Base-by-base conservation (phyloP, 2,329 filamentous ascomycete genomes). In the Westerdykella ornata region DNA sequence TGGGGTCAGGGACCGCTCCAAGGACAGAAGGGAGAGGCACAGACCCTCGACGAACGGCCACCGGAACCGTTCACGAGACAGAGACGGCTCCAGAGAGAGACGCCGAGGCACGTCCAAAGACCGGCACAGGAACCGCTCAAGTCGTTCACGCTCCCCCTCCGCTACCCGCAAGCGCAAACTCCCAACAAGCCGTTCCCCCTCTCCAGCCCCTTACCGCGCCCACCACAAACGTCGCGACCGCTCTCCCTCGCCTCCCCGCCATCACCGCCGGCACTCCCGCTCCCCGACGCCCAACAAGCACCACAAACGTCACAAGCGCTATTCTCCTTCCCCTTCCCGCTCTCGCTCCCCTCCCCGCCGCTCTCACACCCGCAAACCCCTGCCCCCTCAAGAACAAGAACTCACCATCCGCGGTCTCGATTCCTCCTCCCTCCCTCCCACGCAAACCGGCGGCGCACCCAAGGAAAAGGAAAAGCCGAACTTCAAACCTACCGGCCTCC, bases 401-500 rank as follows among this genome's bases (percentile, higher is more conserved):
- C 64, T 71, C 7, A 68, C 69, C 18, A 74, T 71, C 59, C 58
- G 58, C 30, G 63, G 63, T 29, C 48, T 57, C 28, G 60, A 63
- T 39, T 50, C 62, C 46, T 56, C 54, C 14, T 45, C 42, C 8
- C 52, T 57, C 20, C 47, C 63, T 37, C 46, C 60, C 37, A 51
- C 57, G 39, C 54, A 62, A 52, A 53, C 60, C 43, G 50, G 61
- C 39, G 59, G 61, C 26, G 60, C 59, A 30, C 56, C 57, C 8
- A 41, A 53, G 48, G 81, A 84, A 44, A 89, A 92, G 59, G 83
- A 97, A 63, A 89, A 88, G 65, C 85, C 89, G 31, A 98, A 96
- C 66, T 94, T 84, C 66, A 79, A 77, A 15, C 79, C 75, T 26
- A 88, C 88, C 0, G 92, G 92, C 19, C 73, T 84, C 6, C 74